phyloP scores from a whole-genome alignment of 2,329 filamentous ascomycete genomes.

The Taxawa tesnikishii region DNA sequence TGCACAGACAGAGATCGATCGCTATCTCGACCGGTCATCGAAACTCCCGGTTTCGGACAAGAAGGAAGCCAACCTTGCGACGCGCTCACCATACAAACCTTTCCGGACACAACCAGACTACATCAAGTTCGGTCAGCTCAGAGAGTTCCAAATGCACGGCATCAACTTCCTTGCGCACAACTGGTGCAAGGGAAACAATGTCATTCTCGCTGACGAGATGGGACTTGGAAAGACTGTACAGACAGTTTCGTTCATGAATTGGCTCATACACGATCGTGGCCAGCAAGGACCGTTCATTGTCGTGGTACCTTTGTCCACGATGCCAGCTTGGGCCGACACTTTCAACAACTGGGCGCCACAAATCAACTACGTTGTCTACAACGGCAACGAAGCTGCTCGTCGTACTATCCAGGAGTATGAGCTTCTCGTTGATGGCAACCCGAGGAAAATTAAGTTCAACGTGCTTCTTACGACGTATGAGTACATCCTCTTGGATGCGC shows the following conservation, averaged over 20 bases:
- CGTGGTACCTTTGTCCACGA: constrained; percentile 92
- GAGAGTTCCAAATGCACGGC: constrained; percentile 86
- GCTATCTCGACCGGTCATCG: constrained; percentile 72
- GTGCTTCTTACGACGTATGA: constrained; percentile 97
- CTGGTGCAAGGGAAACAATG: constrained; percentile 88
- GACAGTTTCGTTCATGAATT: constrained; percentile 92
- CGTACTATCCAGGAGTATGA: constrained; percentile 85
- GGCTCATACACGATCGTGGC: constrained; percentile 77
- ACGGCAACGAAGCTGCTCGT: constrained; percentile 76
- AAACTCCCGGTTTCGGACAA: constrained; percentile 71
- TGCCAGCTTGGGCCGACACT: constrained; percentile 96
- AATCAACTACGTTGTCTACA: constrained; percentile 93
- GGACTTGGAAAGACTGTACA: constrained; percentile 96
- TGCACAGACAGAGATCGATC: constrained; percentile 82
- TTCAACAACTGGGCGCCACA: constrained; percentile 95
- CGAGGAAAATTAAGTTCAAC: constrained; percentile 87
- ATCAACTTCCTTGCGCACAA: constrained; percentile 94
- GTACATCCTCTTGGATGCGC: constrained; percentile 77
- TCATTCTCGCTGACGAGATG: constrained; percentile 98
- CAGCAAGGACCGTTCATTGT: constrained; percentile 95
- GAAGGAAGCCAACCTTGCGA: constrained; percentile 61
- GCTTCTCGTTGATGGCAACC: constrained; percentile 72
- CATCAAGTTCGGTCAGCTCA: constrained; percentile 70
- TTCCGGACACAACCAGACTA: constrained; percentile 79
- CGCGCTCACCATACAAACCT: constrained; percentile 56